Evolutionary conservation across 352 stramenopile species (phyloP), one percentile per base, ranked within the genome.

Genomic region (Phytopythium kandeliae): DNA sequence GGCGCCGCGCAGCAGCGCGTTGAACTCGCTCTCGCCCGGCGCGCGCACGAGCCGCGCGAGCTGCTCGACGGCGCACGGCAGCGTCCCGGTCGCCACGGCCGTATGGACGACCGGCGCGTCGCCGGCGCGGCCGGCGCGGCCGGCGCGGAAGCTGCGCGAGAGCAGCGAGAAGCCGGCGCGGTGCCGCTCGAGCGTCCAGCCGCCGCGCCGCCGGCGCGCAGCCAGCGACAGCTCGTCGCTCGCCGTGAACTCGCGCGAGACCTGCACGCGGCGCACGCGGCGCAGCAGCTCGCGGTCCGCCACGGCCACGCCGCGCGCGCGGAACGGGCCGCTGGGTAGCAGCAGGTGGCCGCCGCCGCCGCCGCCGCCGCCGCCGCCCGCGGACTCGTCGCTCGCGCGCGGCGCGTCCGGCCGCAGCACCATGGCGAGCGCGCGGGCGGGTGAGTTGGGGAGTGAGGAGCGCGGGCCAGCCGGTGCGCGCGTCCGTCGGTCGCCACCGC

Each of bases 21-120:
- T 75, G 48, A 62, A 67, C 41, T 71, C 66, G n/a, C 57, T 72
- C 41, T 75, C 66, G 2, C 46, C 65, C 0, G 63, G 48, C 21
- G 55, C 45, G 15, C 60, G 56, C 46, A 75, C 24, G 22, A 75
- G 46, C 11, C 60, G 41, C 34, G 60, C 24, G 12, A 75, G 47
- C 25, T 71, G 58, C 2, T 50, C 48, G 3, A 49, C 19, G 4
- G n/a, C 42, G 6, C 56, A 57, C 35, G 48, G 48, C 26, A 72
- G 40, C 34, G 71, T 51, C 0, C 66, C 63, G 17, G 43, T 52
- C 12, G 57, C 56, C 4, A 62, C 54, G 4, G 69, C 60, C 25
- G 68, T 56, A n/a, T n/a, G n/a, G 19, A 56, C 63, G 46, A 61
- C 48, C 12, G 38, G 34, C 9, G 38, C 12, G n/a, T 11, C 36